Evolutionary conservation across 495 filamentous ascomycete genomes (phyloP).

Genomic region (Neurospora intermedia): DNA sequence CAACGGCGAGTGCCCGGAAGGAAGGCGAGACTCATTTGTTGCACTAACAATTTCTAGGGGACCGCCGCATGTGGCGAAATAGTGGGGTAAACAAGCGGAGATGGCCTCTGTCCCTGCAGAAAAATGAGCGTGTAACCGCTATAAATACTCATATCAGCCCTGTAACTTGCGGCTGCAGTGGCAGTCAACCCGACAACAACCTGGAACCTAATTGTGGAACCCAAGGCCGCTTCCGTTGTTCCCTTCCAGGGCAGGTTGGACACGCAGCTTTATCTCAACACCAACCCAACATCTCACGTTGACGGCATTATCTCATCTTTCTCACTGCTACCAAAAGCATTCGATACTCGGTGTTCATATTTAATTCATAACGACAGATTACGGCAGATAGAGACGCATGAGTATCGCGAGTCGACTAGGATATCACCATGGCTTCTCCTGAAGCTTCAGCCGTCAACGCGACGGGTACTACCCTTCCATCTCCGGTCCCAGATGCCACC

Average conservation of each 20-base stretch:
- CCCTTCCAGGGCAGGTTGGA: neutral
- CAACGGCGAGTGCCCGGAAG: neutral
- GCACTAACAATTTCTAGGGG: neutral
- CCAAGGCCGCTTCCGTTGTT: neutral
- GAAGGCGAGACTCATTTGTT: neutral
- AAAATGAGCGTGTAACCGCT: neutral
- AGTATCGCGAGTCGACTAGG: neutral
- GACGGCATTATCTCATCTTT: neutral
- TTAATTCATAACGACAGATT: neutral
- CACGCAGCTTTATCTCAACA: neutral
- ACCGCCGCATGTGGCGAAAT: neutral
- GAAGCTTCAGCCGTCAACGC: constrained; percentile 1
- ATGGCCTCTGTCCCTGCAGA: neutral
- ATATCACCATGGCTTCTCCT: constrained; percentile 9
- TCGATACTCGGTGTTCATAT: neutral
- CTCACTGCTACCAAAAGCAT: neutral
- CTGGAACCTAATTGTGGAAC: neutral
- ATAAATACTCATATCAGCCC: neutral
- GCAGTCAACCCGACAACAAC: neutral
- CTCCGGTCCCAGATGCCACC: neutral
- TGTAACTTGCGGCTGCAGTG: neutral
- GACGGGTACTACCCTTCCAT: neutral
- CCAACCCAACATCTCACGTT: neutral
- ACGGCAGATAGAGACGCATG: neutral
- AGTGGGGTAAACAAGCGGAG: neutral